phyloP scores from a whole-genome alignment of 345 rosid species.

The Diplotaxis tenuifolia region DNA sequence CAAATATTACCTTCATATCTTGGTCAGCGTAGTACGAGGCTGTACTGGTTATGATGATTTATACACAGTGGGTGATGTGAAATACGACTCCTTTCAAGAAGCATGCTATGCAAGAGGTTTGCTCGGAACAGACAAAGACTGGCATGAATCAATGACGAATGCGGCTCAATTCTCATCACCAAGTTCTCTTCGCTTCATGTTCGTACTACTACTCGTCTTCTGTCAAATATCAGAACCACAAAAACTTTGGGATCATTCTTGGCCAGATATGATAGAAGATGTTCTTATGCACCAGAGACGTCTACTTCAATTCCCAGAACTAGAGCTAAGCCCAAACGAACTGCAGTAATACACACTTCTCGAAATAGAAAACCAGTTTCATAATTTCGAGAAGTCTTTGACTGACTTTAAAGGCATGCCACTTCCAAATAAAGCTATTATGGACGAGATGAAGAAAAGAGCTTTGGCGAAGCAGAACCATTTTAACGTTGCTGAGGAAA shows the following conservation, averaged over 20 bases:
- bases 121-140: not conserved
- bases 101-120: not conserved
- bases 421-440: no score
- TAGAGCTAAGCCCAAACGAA: no score
- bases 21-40: no score
- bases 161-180: not conserved
- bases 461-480: no score
- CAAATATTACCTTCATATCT: not conserved
- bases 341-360: no score
- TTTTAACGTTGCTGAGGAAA: no score
- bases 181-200: not conserved
- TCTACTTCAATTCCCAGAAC: no score
- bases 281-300: no score
- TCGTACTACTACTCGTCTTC: not conserved
- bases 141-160: not conserved
- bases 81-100: not conserved
- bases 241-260: not conserved
- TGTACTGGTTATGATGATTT: not conserved
- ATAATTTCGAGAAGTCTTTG: no score
- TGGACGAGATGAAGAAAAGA: no score
- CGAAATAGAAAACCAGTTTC: no score
- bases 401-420: no score
- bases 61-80: not conserved
- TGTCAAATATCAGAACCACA: not conserved
- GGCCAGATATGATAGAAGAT: not conserved